A percentile compares a stretch with the other conserved stretches of the same genome.
phyloP scores from a whole-genome alignment of 129 eudicot species.

The Flaveria trinervia region DNA sequence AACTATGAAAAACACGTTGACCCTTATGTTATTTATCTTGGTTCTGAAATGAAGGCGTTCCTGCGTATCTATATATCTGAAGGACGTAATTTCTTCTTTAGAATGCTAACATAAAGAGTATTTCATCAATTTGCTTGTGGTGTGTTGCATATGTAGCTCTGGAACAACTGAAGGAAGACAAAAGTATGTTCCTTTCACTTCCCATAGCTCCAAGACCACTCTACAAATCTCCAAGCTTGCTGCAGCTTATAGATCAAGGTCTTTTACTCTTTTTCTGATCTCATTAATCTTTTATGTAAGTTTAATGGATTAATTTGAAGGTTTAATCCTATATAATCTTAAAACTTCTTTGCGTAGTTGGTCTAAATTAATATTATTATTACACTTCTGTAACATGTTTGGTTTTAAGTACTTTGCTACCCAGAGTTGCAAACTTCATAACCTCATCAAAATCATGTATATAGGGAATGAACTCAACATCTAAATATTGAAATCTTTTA shows the following conservation, averaged over 20 bases:
- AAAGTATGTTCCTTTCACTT: constrained; percentile 73
- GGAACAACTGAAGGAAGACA: constrained; percentile 92
- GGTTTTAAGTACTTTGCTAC: no score
- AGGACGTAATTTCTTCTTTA: not conserved
- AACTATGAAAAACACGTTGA: no score
- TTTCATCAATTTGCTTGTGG: not conserved
- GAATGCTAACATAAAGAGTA: not conserved
- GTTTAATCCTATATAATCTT: constrained; percentile 44
- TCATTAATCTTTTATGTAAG: not conserved
- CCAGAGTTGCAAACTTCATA: no score
- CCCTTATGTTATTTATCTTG: no score
- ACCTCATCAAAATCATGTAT: no score
- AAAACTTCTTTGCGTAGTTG: no score
- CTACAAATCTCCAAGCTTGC: constrained; percentile 76
- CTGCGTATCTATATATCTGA: no score
- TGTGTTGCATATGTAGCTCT: constrained; percentile 41
- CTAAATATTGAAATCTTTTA: not conserved
- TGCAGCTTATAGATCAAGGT: constrained; percentile 89
- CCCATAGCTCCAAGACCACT: constrained; percentile 76
- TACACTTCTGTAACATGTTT: no score
- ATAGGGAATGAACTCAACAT: no score
- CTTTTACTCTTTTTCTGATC: not conserved
- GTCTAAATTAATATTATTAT: no score
- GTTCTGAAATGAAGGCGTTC: no score
- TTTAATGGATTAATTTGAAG: constrained; percentile 27